These are phyloP conservation scores for Bacidia gigantensis DNA, from an alignment of 495 filamentous ascomycete species.

Conservation along the genomic window DNA sequence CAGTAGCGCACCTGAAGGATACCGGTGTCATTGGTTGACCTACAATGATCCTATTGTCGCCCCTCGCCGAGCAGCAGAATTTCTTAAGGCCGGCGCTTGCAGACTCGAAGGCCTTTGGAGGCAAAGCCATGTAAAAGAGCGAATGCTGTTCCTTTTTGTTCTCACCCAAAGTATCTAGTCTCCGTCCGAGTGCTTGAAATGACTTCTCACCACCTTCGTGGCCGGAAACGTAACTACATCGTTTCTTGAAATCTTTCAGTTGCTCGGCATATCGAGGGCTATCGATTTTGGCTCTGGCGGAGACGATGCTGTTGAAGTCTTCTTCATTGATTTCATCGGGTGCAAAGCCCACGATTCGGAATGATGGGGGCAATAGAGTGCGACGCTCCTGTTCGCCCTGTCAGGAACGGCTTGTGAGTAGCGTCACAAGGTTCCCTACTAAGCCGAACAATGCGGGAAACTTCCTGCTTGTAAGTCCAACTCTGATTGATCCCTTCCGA, in stretches of 20 bases:
- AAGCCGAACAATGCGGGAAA: slow-evolving; percentile 18
- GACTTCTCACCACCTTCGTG: slow-evolving; percentile 17
- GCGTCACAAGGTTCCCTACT: slow-evolving; percentile 4
- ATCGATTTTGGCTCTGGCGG: slow-evolving; percentile 8
- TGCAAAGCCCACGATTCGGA: slow-evolving; percentile 17
- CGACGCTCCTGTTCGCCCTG: slow-evolving; percentile 8
- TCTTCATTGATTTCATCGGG: slow-evolving; percentile 14
- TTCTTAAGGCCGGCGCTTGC: slow-evolving; percentile 15
- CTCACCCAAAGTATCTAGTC: slow-evolving; percentile 10
- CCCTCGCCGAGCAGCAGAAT: slow-evolving; percentile 15
- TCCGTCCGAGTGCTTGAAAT: slow-evolving; percentile 9
- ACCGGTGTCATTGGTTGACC: slow-evolving; percentile 12
- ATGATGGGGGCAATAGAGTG: slow-evolving; percentile 8
- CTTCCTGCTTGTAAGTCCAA: no score
- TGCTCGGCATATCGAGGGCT: slow-evolving; percentile 12
- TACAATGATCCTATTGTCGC: slow-evolving; percentile 13
- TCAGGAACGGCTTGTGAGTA: neutral
- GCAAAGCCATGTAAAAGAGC: slow-evolving; percentile 18
- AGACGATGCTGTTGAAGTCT: slow-evolving; percentile 12
- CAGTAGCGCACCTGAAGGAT: slow-evolving; percentile 1
- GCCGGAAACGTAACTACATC: slow-evolving; percentile 16
- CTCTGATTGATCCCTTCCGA: no score
- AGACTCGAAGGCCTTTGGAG: slow-evolving; percentile 13
- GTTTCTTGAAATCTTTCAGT: slow-evolving; percentile 12
- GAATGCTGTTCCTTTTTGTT: slow-evolving; percentile 16